phyloP scores from a whole-genome alignment of 495 filamentous ascomycete genomes.

The Articulospora tetracladia region DNA sequence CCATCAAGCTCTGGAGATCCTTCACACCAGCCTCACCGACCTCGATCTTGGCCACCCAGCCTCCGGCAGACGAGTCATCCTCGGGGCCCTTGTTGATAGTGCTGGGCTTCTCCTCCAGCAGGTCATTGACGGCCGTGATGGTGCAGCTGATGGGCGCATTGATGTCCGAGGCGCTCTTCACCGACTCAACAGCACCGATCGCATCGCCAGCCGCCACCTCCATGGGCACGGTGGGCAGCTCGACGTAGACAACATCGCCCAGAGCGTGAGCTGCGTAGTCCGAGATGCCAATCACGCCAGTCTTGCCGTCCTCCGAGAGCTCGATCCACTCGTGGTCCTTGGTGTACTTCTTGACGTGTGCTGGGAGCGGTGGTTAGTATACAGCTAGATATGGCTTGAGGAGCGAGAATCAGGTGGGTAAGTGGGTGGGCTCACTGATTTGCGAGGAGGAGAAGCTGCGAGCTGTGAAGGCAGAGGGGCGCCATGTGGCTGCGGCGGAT shows the following conservation, averaged over 20 bases:
- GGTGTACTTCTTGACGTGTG: constrained; percentile 80
- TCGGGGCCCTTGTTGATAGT: constrained; percentile 80
- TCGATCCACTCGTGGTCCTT: constrained; percentile 98
- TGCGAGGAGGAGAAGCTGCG: constrained; percentile 20
- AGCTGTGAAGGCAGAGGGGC: constrained; percentile 9
- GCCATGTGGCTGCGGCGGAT: constrained; percentile 12
- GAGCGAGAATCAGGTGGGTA: too few relatives aligned
- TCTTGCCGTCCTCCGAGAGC: constrained; percentile 68
- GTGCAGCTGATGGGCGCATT: constrained; percentile 78
- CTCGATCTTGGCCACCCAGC: constrained; percentile 89
- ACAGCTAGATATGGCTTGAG: too few relatives aligned
- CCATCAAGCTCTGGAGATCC: constrained; percentile 75
- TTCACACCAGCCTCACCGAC: constrained; percentile 55
- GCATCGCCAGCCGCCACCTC: constrained; percentile 67
- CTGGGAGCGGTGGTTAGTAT: too few relatives aligned
- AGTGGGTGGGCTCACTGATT: constrained; percentile 9
- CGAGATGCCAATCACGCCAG: constrained; percentile 77
- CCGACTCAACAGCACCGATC: constrained; percentile 93
- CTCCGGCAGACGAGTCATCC: constrained; percentile 66
- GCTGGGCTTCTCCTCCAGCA: constrained; percentile 78
- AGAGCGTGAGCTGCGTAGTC: constrained; percentile 85
- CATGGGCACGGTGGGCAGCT: constrained; percentile 68
- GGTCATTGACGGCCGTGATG: constrained; percentile 64
- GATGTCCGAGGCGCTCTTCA: constrained; percentile 97
- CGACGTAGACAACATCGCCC: constrained; percentile 95